Base-by-base conservation (phyloP, 1,284 basidiomycete genomes). In the Trichosporon faecale region DNA sequence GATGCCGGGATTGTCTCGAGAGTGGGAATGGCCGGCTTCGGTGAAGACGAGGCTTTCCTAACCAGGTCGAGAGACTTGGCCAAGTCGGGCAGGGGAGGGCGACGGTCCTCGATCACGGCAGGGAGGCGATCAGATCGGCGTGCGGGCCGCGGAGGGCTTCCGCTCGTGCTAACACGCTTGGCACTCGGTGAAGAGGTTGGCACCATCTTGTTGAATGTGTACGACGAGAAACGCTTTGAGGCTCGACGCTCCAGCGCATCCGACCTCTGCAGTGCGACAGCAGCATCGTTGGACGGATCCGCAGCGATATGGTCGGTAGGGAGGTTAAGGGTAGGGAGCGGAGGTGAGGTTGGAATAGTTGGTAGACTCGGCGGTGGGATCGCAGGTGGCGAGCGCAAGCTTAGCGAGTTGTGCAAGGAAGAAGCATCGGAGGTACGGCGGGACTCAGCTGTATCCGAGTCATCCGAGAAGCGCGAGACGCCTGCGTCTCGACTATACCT, bases 171-270 rank as follows among this genome's bases (percentile, higher is more conserved):
- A 25, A 46, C 55, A 64, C 76, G 75, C 65, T 76, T 78, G 23
- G 73, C 74, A 80, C 85, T 61, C 5, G 70, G 69, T 3, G 78
- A 77, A 3, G 77, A 76, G 18, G 90, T 88, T 0, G 93, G 81
- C 0, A 82, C 91, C 90, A 99, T 96, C 85, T 96, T 97, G 74
- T 92, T 91, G 78, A 98, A 93, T 66, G 95, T 94, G 81, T 97
- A 99, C 0, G 92, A 92, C 68, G 95, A 98, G 85, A 96, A 99
- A 0, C 96, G 91, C 80, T 98, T 98, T 29, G 93, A 95, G 3
- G 96, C 96, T 52, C 96, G 87, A 11, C 96, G 89, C 78, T 96
- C 94, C 21, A 98, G 87, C 0, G 91, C 89, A 75, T 97, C 95
- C 57, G 89, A 89, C 74, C 91, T 89, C 81, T 95, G 92, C 55